Evolutionary conservation across 495 filamentous ascomycete genomes (phyloP).

Genomic region (Penicillium coprophilum): DNA sequence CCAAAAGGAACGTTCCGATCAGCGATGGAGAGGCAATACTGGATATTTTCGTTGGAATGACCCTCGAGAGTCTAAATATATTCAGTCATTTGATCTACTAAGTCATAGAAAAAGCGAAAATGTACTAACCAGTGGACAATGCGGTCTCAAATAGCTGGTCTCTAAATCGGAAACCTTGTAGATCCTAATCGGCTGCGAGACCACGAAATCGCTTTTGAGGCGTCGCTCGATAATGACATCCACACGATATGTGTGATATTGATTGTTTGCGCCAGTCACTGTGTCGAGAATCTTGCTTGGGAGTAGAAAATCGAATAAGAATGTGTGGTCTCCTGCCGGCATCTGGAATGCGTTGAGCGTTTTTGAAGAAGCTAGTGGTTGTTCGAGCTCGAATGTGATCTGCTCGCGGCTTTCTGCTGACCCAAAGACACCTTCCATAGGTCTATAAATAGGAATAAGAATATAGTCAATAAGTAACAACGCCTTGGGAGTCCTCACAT

Average conservation of each 20-base stretch:
- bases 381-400: constrained; percentile 15
- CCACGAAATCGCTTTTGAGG: constrained; percentile 13
- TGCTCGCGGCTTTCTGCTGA: constrained; percentile 11
- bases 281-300: constrained; percentile 16
- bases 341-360: constrained; percentile 23
- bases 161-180: constrained; percentile 13
- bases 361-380: constrained; percentile 21
- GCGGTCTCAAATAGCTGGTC: constrained; percentile 3
- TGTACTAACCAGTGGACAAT: constrained; percentile 8
- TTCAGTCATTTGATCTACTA: not conserved
- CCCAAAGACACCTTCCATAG: not conserved
- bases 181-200: constrained; percentile 19
- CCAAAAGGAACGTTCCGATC: constrained; percentile 21
- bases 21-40: constrained; percentile 21
- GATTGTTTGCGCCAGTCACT: constrained; percentile 16
- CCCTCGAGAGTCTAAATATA: constrained; percentile 8
- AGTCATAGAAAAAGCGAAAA: no score
- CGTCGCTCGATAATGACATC: constrained; percentile 20
- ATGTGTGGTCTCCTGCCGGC: constrained; percentile 26
- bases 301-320: constrained; percentile 27
- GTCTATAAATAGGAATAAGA: not conserved
- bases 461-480: not conserved
- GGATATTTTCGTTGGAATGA: constrained; percentile 12
- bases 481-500: constrained; percentile 14
- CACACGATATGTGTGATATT: constrained; percentile 27